Evolutionary conservation across 768 basidiomycete genomes (phyloP).

Genomic region (Leucosporidium creatinivorum): DNA sequence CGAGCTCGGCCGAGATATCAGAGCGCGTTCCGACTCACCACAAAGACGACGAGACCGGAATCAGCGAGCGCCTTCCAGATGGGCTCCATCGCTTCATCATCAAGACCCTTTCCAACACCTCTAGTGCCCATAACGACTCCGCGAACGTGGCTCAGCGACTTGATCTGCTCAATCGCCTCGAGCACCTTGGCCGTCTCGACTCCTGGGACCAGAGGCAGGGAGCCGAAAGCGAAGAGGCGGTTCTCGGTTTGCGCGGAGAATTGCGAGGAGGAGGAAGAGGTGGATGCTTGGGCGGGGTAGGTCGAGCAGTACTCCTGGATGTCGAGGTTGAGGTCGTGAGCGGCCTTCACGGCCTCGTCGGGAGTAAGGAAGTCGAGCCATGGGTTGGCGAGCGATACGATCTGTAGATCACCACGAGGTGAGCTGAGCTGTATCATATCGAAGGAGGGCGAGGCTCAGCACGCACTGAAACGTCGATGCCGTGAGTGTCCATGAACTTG

Average conservation of each 20-base stretch:
- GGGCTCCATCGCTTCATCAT: conserved; percentile 68
- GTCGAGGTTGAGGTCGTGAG: conserved; percentile 65
- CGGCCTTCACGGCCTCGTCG: conserved; percentile 58
- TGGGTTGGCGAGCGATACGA: conserved; percentile 57
- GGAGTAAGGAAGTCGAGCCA: conserved; percentile 83
- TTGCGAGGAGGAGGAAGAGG: not conserved
- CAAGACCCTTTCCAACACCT: conserved; percentile 69
- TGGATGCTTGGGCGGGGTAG: conserved; percentile 36
- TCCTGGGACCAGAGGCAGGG: conserved; percentile 70
- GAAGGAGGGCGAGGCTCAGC: not conserved
- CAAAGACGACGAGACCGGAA: conserved; percentile 65
- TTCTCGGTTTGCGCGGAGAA: conserved; percentile 44
- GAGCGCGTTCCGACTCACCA: conserved; percentile 38
- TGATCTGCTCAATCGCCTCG: conserved; percentile 61
- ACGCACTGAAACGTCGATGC: conserved; percentile 63
- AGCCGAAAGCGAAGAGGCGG: conserved; percentile 73
- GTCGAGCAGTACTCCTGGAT: conserved; percentile 71
- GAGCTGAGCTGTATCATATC: not conserved
- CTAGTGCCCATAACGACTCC: conserved; percentile 75
- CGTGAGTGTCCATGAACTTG: conserved; percentile 74
- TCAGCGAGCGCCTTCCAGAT: conserved; percentile 72
- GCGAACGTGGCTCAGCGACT: conserved; percentile 58
- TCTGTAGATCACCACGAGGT: not conserved
- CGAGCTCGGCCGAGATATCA: not conserved
- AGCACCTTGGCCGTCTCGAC: conserved; percentile 54